A percentile compares a stretch with the other conserved stretches of the same genome.
Evolutionary conservation across 192 early-diverging fungal species (phyloP).

Genomic region (Coemansia sp.): DNA sequence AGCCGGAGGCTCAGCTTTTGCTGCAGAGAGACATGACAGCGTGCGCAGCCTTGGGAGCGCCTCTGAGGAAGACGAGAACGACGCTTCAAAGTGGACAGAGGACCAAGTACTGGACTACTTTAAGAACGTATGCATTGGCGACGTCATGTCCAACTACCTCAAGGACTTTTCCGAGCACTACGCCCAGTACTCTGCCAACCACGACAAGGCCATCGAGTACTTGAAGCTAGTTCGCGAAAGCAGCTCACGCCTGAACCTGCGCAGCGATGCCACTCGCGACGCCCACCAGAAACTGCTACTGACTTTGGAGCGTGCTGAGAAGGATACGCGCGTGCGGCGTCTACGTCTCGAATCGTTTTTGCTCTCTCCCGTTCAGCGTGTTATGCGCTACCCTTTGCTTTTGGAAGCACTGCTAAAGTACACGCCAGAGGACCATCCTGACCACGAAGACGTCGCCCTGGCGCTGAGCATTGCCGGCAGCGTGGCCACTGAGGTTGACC

Average conservation of each 20-base stretch:
- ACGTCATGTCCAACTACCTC: constrained; percentile 52
- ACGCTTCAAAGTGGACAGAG: constrained; percentile 51
- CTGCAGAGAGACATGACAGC: constrained; percentile 32
- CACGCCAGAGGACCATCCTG: constrained; percentile 48
- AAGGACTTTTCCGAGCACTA: constrained; percentile 58
- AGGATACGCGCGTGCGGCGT: constrained; percentile 43
- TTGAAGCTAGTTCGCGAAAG: constrained; percentile 55
- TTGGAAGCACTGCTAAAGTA: constrained; percentile 55
- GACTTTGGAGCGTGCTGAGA: constrained; percentile 51
- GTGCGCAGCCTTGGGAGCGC: constrained; percentile 31
- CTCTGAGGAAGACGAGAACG: constrained; percentile 36
- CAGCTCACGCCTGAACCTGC: constrained; percentile 46
- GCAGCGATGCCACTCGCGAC: constrained; percentile 39
- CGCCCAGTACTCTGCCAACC: constrained; percentile 56
- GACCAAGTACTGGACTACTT: constrained; percentile 50
- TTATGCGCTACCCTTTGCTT: constrained; percentile 54
- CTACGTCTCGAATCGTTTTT: constrained; percentile 53
- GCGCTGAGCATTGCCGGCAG: constrained; percentile 51
- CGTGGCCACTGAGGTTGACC: constrained; percentile 53
- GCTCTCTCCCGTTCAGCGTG: constrained; percentile 52
- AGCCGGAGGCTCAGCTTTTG: neutral
- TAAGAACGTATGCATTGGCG: constrained; percentile 54
- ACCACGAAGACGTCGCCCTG: constrained; percentile 51
- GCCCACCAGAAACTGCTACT: constrained; percentile 49
- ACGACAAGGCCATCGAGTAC: constrained; percentile 54